Evolutionary conservation across 2,329 filamentous ascomycete species (phyloP).

Genomic region (Fusarium tanahbumbuense): DNA sequence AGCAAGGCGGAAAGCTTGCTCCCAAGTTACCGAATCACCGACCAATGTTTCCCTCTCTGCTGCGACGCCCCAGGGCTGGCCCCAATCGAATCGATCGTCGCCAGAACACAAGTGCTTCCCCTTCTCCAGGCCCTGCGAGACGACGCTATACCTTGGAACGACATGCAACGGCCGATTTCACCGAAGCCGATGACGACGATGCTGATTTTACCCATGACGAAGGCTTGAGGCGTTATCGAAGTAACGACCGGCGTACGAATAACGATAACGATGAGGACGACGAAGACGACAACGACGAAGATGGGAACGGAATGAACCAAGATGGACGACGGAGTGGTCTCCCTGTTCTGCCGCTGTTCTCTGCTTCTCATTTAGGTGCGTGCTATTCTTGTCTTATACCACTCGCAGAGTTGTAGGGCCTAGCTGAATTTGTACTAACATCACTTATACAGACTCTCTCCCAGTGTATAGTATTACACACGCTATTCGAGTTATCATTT

Average conservation of each 20-base stretch:
- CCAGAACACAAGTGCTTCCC: constrained; percentile 46
- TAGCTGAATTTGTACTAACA: constrained; percentile 13
- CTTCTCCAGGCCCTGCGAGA: constrained; percentile 48
- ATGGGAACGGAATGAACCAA: constrained; percentile 56
- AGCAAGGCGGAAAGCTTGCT: constrained; percentile 45
- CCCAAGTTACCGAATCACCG: constrained; percentile 27
- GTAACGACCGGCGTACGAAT: constrained; percentile 41
- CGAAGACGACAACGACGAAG: constrained; percentile 58
- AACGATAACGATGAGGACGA: constrained; percentile 62
- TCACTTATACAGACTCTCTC: constrained; percentile 72
- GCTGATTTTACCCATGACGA: constrained; percentile 57
- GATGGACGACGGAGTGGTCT: constrained; percentile 45
- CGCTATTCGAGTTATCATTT: constrained; percentile 85
- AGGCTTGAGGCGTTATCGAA: constrained; percentile 40
- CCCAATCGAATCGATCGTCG: constrained; percentile 50
- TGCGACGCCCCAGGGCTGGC: constrained; percentile 50
- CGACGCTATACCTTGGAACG: constrained; percentile 48
- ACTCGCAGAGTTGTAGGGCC: background rate
- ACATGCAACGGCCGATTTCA: constrained; percentile 73
- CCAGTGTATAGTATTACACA: constrained; percentile 93
- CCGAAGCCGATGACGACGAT: constrained; percentile 69
- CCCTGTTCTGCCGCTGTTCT: constrained; percentile 79
- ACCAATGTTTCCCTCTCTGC: constrained; percentile 54
- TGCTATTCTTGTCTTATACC: background rate
- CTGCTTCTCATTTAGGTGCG: constrained; percentile 78